Conservation (phyloP, 768 basidiomycete genomes). For the Amanita subjunquillea region DNA sequence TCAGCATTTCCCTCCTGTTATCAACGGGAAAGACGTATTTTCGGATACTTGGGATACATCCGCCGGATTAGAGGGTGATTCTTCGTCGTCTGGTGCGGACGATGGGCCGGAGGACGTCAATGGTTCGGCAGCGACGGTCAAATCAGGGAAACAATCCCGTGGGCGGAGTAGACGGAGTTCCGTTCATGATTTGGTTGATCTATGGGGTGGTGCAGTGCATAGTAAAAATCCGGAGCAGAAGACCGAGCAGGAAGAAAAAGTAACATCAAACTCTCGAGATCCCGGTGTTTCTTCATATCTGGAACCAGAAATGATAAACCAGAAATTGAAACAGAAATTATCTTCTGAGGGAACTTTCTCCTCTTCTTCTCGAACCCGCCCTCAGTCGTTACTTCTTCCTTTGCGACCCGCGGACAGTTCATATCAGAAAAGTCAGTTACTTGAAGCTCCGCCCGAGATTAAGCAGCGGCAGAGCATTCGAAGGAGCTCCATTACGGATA, state of each 20-base stretch:
- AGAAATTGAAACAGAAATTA: background rate
- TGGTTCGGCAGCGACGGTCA: slow-evolving; percentile 16
- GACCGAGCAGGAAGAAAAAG: slow-evolving; percentile 8
- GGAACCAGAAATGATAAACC: background rate
- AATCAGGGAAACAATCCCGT: slow-evolving; percentile 19
- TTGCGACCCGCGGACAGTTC: slow-evolving; percentile 35
- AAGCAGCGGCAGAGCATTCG: slow-evolving; percentile 33
- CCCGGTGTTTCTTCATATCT: background rate
- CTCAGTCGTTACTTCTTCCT: slow-evolving; percentile 73
- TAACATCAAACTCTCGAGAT: background rate
- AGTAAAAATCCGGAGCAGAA: slow-evolving; percentile 27
- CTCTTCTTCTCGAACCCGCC: slow-evolving; percentile 31
- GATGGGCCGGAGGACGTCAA: slow-evolving; percentile 44
- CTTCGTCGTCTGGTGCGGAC: slow-evolving; percentile 46
- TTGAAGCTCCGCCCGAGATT: slow-evolving; percentile 38
- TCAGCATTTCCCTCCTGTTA: slow-evolving; percentile 25
- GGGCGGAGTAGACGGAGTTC: slow-evolving; percentile 63
- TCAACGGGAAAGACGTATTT: slow-evolving; percentile 10
- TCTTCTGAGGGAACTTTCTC: background rate
- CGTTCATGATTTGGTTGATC: slow-evolving; percentile 72
- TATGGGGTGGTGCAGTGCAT: slow-evolving; percentile 56
- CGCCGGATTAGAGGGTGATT: background rate
- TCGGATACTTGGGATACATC: slow-evolving; percentile 1
- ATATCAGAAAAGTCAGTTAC: slow-evolving; percentile 21
- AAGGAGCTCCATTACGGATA: slow-evolving; percentile 75